Percentiles rank a stretch among this genome's conserved stretches.
phyloP scores from a whole-genome alignment of 805 yeast species.

The Brettanomyces custersianus region DNA sequence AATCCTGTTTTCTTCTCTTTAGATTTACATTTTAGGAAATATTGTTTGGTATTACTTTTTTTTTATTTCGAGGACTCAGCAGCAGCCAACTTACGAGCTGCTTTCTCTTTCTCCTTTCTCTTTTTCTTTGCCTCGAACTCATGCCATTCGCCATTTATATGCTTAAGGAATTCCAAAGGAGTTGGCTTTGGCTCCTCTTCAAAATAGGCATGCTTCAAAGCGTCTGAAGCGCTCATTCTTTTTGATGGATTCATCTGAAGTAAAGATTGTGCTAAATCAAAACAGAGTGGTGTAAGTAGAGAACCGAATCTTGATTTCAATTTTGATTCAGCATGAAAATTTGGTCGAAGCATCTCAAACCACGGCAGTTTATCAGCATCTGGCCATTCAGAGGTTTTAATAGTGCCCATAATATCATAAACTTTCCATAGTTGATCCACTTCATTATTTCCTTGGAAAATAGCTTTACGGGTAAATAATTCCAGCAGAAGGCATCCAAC shows the following conservation, averaged over 20 bases:
- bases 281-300: conserved; percentile 40
- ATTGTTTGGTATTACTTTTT: background rate
- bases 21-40: no score
- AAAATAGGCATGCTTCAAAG: conserved; percentile 67
- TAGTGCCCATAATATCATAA: conserved; percentile 82
- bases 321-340: conserved; percentile 24
- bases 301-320: conserved; percentile 35
- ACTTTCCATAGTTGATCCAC: conserved; percentile 73
- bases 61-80: no score
- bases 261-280: conserved; percentile 56
- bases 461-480: conserved; percentile 62
- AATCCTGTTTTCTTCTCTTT: background rate
- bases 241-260: conserved; percentile 59
- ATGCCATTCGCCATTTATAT: conserved; percentile 86
- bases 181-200: conserved; percentile 57
- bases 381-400: conserved; percentile 68
- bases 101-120: conserved; percentile 30
- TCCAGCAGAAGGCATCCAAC: conserved; percentile 87
- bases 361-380: conserved; percentile 74
- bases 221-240: conserved; percentile 61
- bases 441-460: conserved; percentile 86
- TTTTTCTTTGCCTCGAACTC: conserved; percentile 90
- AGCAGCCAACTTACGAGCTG: no score
- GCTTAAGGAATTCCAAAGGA: conserved; percentile 44
- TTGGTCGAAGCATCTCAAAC: conserved; percentile 79